Conservation (phyloP, 768 basidiomycete genomes). For the Kwoniella dejecticola region DNA sequence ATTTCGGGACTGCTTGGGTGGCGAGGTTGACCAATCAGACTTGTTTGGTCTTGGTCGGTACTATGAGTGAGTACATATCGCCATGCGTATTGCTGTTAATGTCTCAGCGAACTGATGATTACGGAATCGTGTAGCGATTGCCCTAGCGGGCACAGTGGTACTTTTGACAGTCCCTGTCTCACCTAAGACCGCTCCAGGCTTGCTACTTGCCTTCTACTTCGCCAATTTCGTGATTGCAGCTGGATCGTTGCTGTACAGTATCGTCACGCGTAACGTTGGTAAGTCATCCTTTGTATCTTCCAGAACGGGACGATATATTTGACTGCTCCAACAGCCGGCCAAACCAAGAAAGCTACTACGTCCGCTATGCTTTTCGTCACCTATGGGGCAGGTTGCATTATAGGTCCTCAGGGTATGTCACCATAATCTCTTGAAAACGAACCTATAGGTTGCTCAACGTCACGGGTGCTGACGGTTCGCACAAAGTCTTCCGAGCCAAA, state of each 20-base stretch:
- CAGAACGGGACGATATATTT: neutral
- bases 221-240: slow-evolving; percentile 39
- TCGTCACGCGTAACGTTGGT: slow-evolving; percentile 41
- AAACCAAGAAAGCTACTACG: slow-evolving; percentile 62
- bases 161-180: slow-evolving; percentile 60
- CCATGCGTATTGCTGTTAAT: neutral
- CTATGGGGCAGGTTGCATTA: slow-evolving; percentile 62
- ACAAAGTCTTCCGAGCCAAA: slow-evolving; percentile 44
- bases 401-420: slow-evolving; percentile 58
- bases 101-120: neutral
- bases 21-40: slow-evolving; percentile 58
- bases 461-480: too few relatives aligned
- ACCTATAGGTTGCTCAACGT: too few relatives aligned
- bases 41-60: slow-evolving; percentile 60
- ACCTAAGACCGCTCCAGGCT: slow-evolving; percentile 59
- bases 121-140: slow-evolving; percentile 55
- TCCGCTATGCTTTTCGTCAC: slow-evolving; percentile 62
- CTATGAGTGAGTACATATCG: slow-evolving; percentile 53
- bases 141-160: slow-evolving; percentile 61
- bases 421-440: slow-evolving; percentile 57
- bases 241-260: slow-evolving; percentile 37
- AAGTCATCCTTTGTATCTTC: neutral
- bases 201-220: slow-evolving; percentile 60
- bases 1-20: slow-evolving; percentile 38
- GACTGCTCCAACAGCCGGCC: slow-evolving; percentile 55